A percentile compares a stretch with the other conserved stretches of the same genome.
These are phyloP conservation scores for Colletotrichum tabaci DNA, from an alignment of 2,329 filamentous ascomycete species.

Conservation along the genomic window DNA sequence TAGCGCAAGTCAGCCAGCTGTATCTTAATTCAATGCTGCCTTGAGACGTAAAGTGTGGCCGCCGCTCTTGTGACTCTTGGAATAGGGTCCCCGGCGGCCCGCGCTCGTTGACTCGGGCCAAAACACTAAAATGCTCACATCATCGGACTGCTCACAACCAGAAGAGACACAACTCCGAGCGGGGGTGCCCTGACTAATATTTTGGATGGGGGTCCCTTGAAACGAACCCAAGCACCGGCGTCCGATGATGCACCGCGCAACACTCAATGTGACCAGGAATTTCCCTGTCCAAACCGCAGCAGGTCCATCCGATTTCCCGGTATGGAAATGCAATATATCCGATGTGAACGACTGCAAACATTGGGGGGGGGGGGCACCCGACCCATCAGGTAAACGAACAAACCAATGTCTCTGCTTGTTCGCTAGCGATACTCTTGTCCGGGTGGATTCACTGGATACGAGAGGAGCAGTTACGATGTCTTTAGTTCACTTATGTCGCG, in stretches of 20 bases:
- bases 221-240: conserved; percentile 10
- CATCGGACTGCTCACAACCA: neutral
- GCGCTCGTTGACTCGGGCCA: conserved; percentile 11
- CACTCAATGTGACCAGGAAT: conserved; percentile 10
- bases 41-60: conserved; percentile 17
- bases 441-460: neutral
- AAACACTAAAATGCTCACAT: conserved; percentile 9
- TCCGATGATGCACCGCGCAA: conserved; percentile 5
- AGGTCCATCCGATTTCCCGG: conserved; percentile 16
- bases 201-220: conserved; percentile 5
- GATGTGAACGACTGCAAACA: neutral
- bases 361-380: neutral
- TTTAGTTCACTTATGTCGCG: conserved; percentile 23
- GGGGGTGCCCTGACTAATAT: conserved; percentile 30
- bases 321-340: conserved; percentile 17
- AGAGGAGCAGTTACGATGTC: neutral
- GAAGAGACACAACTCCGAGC: conserved; percentile 9
- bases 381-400: conserved; percentile 2
- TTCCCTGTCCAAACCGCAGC: conserved; percentile 15
- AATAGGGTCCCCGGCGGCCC: conserved; percentile 15
- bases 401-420: conserved; percentile 4
- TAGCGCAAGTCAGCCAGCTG: conserved; percentile 16
- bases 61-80: conserved; percentile 21
- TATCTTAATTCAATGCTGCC: conserved; percentile 31
- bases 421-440: neutral